Evolutionary conservation across 2,329 filamentous ascomycete species (phyloP), one percentile per base, ranked within the genome.

Genomic region (Trichoderma gracile): DNA sequence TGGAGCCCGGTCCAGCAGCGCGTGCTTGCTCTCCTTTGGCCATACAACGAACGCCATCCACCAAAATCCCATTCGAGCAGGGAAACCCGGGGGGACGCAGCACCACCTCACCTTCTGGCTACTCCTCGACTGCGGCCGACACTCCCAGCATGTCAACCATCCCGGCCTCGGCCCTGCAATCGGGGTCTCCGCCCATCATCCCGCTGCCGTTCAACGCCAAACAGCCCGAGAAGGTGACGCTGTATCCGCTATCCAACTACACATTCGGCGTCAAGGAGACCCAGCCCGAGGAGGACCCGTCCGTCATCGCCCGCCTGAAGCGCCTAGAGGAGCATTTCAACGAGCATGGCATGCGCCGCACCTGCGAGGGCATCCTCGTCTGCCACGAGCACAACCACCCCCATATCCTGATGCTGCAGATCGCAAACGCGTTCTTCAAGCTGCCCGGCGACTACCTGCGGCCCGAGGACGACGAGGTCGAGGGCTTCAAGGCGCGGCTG

Each of bases 301-400:
- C 93, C 0, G 95, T 99, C 2, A 86, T 97, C 64, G 93, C 95
- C 64, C 90, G 95, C 2, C 82, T 99, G 69, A 93, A 94, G 81
- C 89, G 95, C 9, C 84, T 99, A n/a, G 93, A 98, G 77, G 93
- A 98, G 76, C 93, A 99, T 79, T 99, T 96, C 77, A 83, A 86
- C 33, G 84, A 89, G 68, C 88, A 98, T 82, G 95, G 95, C 73
- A 99, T 99, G 95, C 89, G 95, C 65, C 89, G 95, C 63, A 98
- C 95, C 19, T 97, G 94, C 78, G 95, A 99, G 80, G 95, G 93
- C 72, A 92, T 99, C 71, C 85, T 99, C 54, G 92, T 99, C 70
- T 99, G 95, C 80, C 95, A 99, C 77, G 95, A 99, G 79, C 94
- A 98, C 82, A 98, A 97, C 80, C 95, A 98, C 78, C 95, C 95